phyloP scores from a whole-genome alignment of 2,329 filamentous ascomycete genomes.

The Fonsecaea nubica region DNA sequence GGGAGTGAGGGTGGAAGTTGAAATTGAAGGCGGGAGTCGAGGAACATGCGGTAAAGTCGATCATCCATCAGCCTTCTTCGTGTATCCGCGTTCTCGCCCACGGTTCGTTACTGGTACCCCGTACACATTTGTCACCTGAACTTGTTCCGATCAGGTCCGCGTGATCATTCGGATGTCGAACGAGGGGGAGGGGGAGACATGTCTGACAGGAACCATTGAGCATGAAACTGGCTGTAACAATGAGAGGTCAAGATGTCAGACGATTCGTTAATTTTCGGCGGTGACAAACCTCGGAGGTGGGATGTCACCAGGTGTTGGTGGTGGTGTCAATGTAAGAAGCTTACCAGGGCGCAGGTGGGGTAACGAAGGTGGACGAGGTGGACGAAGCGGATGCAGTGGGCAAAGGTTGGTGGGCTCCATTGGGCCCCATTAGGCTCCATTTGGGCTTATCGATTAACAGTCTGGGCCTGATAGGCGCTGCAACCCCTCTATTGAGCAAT shows the following conservation, averaged over 20 bases:
- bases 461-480: not conserved
- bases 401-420: not conserved
- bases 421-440: not conserved
- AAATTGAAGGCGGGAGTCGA: not conserved
- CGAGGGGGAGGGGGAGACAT: not conserved
- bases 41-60: constrained; percentile 2
- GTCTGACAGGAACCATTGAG: not conserved
- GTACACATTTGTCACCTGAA: not conserved
- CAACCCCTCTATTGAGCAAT: not conserved
- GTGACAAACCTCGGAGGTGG: constrained; percentile 6
- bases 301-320: not conserved
- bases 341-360: not conserved
- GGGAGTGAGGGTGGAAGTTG: not conserved
- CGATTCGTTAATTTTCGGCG: not conserved
- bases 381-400: not conserved
- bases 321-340: not conserved
- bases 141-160: constrained; percentile 8
- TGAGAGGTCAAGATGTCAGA: not conserved
- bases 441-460: not conserved
- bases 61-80: constrained; percentile 5
- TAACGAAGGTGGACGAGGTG: not conserved
- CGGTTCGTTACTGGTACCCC: not conserved
- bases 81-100: not conserved
- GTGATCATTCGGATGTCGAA: constrained; percentile 4
- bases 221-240: not conserved